Base-by-base conservation (phyloP, 768 basidiomycete species). In the Leccinum uliginosum region DNA sequence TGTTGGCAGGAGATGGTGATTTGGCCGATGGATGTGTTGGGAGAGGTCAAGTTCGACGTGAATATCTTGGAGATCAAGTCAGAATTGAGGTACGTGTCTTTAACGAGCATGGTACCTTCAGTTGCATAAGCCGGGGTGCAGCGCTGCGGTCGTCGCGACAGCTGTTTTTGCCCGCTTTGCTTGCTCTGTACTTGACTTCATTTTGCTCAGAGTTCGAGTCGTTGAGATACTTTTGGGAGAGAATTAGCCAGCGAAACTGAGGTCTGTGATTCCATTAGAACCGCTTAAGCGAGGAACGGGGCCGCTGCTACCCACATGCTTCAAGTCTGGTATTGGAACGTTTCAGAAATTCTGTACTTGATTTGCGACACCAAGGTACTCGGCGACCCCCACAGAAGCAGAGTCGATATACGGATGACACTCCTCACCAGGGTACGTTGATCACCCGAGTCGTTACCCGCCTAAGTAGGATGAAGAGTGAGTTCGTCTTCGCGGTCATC, bases 131-230 rank as follows among this genome's bases (percentile, higher is more conserved):
- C 29, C 6, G 62, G 61, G 59, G 24, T 12, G 40, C 32, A 19
- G 53, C 56, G 34, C 40, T 61, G 23, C 47, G 58, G 50, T 51
- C 59, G 32, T 56, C 58, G 0, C 54, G 15, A 23, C 63, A 69
- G 38, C 69, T 69, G 51, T 90, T 89, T 3, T 82, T 80, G 4
- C 83, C 78, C 5, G 78, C 80, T 71, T 90, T 91, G 70, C 85
- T 92, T 23, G 85, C 78, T 73, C 82, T 93, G 75, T 99, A 98
- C 68, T 98, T 96, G 10, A 88, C 75, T 59, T 96, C 77, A 72
- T 98, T 98, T 72, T 91, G 86, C 71, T 98, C 97, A 63, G 98
- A 99, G 66, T 93, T 93, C 21, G 95, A 91, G 72, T 99, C 97
- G 56, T 92, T 86, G n/a, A n/a, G n/a, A n/a, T n/a, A n/a, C n/a